phyloP scores from a whole-genome alignment of 768 basidiomycete genomes.

The Pholiota microspora region DNA sequence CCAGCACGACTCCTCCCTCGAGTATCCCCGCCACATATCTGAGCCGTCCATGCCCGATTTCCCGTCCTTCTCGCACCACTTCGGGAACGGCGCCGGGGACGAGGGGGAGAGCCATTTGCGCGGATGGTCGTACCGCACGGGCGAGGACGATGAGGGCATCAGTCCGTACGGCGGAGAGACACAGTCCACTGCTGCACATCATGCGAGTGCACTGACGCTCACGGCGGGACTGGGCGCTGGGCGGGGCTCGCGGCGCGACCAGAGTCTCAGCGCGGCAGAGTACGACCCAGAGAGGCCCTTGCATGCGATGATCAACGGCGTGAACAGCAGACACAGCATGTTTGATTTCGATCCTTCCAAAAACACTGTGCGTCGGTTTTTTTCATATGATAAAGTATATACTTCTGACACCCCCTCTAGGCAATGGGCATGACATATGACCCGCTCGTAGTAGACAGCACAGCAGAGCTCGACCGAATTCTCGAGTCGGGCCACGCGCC shows the following conservation, averaged over 20 bases:
- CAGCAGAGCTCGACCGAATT: slow-evolving; percentile 59
- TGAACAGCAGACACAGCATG: slow-evolving; percentile 52
- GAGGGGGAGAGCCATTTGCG: slow-evolving; percentile 48
- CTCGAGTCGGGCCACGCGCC: slow-evolving; percentile 52
- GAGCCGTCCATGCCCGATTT: slow-evolving; percentile 58
- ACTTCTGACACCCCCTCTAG: slow-evolving; percentile 19
- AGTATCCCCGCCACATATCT: slow-evolving; percentile 71
- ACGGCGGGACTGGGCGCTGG: slow-evolving; percentile 77
- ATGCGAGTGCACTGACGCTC: slow-evolving; percentile 85
- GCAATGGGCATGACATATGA: slow-evolving; percentile 42
- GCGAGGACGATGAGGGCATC: slow-evolving; percentile 64
- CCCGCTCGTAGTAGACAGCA: slow-evolving; percentile 59
- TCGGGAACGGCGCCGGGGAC: slow-evolving; percentile 54
- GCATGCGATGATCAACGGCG: slow-evolving; percentile 67
- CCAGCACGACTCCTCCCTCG: slow-evolving; percentile 50
- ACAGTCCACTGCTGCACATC: slow-evolving; percentile 83
- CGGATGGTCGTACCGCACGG: slow-evolving; percentile 55
- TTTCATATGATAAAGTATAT: not conserved
- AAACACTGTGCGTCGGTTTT: slow-evolving; percentile 36
- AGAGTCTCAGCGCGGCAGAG: slow-evolving; percentile 70
- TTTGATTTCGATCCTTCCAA: slow-evolving; percentile 53
- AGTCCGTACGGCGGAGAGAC: slow-evolving; percentile 69
- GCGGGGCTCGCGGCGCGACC: slow-evolving; percentile 46
- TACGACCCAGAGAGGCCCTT: slow-evolving; percentile 85
- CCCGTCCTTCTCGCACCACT: slow-evolving; percentile 58